Conservation (phyloP, 768 basidiomycete genomes). For the Phylloporus sp. region DNA sequence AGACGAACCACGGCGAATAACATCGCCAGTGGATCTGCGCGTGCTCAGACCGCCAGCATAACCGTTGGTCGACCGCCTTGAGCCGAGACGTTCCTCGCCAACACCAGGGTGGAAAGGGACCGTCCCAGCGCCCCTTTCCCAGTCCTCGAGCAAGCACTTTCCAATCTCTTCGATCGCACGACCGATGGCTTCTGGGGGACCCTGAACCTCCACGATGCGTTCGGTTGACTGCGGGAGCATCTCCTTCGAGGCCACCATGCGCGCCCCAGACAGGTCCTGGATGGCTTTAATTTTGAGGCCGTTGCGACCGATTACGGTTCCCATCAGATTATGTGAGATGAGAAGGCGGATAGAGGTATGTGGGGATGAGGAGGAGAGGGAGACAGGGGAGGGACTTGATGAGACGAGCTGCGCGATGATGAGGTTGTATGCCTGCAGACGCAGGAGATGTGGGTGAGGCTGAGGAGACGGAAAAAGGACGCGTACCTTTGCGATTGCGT, state of each 20-base stretch:
- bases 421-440: constrained; percentile 81
- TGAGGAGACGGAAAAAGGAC: neutral
- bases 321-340: constrained; percentile 99
- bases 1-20: constrained; percentile 39
- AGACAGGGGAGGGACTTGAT: constrained; percentile 65
- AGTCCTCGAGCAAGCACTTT: constrained; percentile 92
- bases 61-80: constrained; percentile 48
- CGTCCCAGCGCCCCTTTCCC: constrained; percentile 91
- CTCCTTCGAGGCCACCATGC: constrained; percentile 98
- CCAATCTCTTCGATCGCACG: constrained; percentile 94
- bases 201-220: constrained; percentile 97
- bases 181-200: constrained; percentile 86
- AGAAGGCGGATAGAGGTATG: constrained; percentile 93
- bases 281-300: constrained; percentile 99
- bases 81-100: constrained; percentile 58
- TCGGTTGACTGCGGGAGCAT: constrained; percentile 99
- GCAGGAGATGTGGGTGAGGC: constrained; percentile 8
- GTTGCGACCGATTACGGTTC: constrained; percentile 92
- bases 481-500: constrained; percentile 84
- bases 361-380: constrained; percentile 56
- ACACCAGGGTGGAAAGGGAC: constrained; percentile 93
- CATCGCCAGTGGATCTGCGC: constrained; percentile 66
- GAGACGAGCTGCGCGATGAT: constrained; percentile 89
- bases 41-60: constrained; percentile 44
- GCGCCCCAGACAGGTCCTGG: constrained; percentile 91